Base-by-base conservation (phyloP, 2,329 filamentous ascomycete species). In the Cordyceps farinosa region DNA sequence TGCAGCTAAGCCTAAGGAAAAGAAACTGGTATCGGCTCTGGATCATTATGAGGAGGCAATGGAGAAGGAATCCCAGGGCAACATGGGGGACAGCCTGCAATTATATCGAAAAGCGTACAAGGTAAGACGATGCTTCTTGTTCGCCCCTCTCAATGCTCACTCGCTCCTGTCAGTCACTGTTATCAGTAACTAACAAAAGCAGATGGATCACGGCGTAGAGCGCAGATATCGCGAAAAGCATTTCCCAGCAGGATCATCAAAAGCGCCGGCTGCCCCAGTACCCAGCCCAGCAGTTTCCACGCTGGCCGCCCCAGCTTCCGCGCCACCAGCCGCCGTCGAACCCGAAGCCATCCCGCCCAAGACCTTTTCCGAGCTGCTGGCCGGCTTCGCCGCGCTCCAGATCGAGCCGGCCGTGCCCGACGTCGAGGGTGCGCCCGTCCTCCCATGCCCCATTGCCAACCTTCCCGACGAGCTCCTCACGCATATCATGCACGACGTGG, bases 11-110 rank as follows among this genome's bases (percentile, higher is more conserved):
- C 66, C 69, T 11, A 10, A 60, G 34, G 70, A 74, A 11, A 74
- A 68, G 62, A 76, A 89, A 68, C 90, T 90, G 5, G 79, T 81
- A 29, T 90, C 93, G 11, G 95, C 95, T 0, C 77, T 99, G 17
- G 95, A 98, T 69, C 91, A 97, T 74, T 98, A 95, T 70, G 95
- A 98, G 74, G 87, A 86, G 72, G 95, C 94, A 3, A 93, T 97
- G 62, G 90, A 96, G 76, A 92, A 88, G 75, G 95, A 99, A 77
- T 85, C 83, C 0, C 86, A 90, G 69, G 95, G 95, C 0, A 95
- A 87, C 66, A 81, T 98, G 57, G 92, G 93, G 5, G 94, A 98
- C 66, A 98, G 94, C 72, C 75, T 99, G 62, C 87, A 85, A 67
- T 83, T 96, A 57, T 99, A 99, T 75, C 87, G 95, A 53, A 92